A percentile compares a stretch with the other conserved stretches of the same genome.
These are phyloP conservation scores for Sarcocystis neurona DNA, from an alignment of 169 alveolate species.

Conservation along the genomic window DNA sequence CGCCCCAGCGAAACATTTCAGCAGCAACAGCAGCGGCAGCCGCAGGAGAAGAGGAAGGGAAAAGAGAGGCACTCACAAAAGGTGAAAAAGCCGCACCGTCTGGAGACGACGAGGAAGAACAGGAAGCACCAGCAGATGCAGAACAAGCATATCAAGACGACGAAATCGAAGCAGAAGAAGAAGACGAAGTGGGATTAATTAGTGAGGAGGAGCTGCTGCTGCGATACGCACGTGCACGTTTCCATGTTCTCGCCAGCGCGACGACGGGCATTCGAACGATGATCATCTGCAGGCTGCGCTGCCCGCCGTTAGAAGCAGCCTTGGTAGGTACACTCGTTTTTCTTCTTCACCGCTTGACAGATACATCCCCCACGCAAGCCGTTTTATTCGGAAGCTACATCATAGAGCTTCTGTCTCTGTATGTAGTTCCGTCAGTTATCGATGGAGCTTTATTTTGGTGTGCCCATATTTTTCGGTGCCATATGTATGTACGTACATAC, in stretches of 20 bases:
- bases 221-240: neutral
- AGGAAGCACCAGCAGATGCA: neutral
- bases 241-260: neutral
- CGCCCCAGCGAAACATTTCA: neutral
- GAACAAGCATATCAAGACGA: neutral
- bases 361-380: too few relatives aligned
- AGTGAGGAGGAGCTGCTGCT: neutral
- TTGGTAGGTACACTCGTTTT: neutral
- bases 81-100: neutral
- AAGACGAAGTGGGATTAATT: neutral
- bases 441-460: too few relatives aligned
- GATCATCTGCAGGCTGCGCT: slow-evolving; percentile 17
- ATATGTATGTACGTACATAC: too few relatives aligned
- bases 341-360: too few relatives aligned
- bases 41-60: neutral
- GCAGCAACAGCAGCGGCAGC: neutral
- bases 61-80: neutral
- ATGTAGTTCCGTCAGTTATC: too few relatives aligned
- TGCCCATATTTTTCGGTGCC: too few relatives aligned
- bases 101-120: neutral
- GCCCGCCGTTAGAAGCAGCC: slow-evolving; percentile 19
- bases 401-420: too few relatives aligned
- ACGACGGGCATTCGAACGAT: slow-evolving; percentile 2
- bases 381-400: too few relatives aligned
- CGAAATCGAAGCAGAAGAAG: neutral